Percentiles rank a stretch among this genome's conserved stretches.
These are phyloP conservation scores for Macrolepiota albuminosa DNA, from an alignment of 768 basidiomycete genomes.

Conservation along the genomic window DNA sequence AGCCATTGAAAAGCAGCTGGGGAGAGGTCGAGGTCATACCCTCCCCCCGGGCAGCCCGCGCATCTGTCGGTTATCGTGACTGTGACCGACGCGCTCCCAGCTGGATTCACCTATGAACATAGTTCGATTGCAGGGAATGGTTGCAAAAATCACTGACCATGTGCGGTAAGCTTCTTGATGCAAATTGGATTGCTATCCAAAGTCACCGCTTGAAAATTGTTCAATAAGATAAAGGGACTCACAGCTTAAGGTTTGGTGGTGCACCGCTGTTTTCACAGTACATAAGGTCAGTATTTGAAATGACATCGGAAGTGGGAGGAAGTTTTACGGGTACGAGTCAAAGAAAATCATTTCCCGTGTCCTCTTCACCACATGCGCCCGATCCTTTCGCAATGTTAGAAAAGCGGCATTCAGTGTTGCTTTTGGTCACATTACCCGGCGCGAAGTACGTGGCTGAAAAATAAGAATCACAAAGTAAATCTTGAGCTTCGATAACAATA, in stretches of 20 bases:
- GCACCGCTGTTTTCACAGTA: neutral
- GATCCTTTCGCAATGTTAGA: neutral
- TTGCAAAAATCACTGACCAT: neutral
- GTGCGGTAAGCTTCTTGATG: neutral
- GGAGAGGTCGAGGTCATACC: neutral
- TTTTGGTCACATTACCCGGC: neutral
- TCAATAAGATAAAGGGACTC: neutral
- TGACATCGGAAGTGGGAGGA: neutral
- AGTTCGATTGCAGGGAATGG: neutral
- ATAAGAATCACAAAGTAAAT: neutral
- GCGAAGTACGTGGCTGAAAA: neutral
- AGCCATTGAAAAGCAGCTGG: neutral
- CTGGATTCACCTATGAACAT: neutral
- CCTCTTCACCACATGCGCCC: neutral
- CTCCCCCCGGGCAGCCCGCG: neutral
- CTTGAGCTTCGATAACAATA: neutral
- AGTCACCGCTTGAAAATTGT: neutral
- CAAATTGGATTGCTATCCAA: neutral
- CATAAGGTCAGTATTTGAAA: neutral
- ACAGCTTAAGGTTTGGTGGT: neutral
- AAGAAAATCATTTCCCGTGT: neutral
- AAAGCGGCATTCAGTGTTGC: neutral
- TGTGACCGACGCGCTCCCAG: neutral
- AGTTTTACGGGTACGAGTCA: neutral
- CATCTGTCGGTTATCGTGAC: neutral